Conservation (phyloP, 768 basidiomycete species). For the Krasilnikovozyma curviuscula region DNA sequence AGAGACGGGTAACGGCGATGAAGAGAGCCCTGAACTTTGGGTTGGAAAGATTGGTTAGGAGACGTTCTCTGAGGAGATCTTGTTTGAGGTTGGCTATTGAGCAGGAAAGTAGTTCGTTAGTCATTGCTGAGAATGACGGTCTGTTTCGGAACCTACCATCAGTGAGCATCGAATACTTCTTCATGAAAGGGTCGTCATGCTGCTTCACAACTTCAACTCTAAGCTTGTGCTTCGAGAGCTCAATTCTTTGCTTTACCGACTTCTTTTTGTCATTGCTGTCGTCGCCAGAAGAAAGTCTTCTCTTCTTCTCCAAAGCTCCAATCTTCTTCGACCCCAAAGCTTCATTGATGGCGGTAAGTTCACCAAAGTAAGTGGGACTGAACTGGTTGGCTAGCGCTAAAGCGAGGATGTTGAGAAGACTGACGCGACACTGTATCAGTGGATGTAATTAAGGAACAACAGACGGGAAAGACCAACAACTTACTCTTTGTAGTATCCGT, state of each 20-base stretch:
- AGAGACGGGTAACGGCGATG: conserved; percentile 42
- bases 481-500: conserved; percentile 56
- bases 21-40: conserved; percentile 44
- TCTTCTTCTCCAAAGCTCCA: conserved; percentile 3
- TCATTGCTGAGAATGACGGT: background rate
- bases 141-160: background rate
- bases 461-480: background rate
- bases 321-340: conserved; percentile 8
- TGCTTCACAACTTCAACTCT: conserved; percentile 7
- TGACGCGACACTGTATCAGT: too few relatives aligned
- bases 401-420: conserved; percentile 44
- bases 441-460: too few relatives aligned
- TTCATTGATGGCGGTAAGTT: conserved; percentile 13
- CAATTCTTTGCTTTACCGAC: conserved; percentile 4
- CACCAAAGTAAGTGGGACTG: background rate
- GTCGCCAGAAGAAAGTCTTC: too few relatives aligned
- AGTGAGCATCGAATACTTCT: background rate
- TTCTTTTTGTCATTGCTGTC: background rate
- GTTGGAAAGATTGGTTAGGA: conserved; percentile 13
- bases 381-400: conserved; percentile 41
- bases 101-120: conserved; percentile 1
- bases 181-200: conserved; percentile 4
- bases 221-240: background rate
- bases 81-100: conserved; percentile 11
- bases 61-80: conserved; percentile 7